Base-by-base conservation (phyloP, 768 basidiomycete genomes). In the Saitozyma podzolica region DNA sequence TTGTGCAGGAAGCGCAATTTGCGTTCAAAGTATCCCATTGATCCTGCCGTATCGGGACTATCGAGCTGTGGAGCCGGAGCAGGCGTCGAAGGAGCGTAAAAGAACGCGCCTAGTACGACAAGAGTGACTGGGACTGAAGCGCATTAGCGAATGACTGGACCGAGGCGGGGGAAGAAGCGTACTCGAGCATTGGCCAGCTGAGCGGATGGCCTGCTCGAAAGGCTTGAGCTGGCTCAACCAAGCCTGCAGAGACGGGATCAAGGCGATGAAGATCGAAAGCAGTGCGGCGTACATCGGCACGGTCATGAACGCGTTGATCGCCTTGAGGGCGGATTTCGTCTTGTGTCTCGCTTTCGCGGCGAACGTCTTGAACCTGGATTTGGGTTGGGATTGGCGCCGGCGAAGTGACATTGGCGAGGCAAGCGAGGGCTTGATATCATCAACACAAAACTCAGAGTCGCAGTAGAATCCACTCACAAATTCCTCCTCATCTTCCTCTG, bases 41-140 rank as follows among this genome's bases (percentile, higher is more conserved):
- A 29, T 29, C 29, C 29, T 29, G 29, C 29, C 2, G 29, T 29
- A 29, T 29, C 29, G 29, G 29, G 29, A 5, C 29, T 29, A 2
- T 5, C 29, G 5, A 29, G 29, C 29, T 29, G 29, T 5, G 29
- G 29, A 29, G 29, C 29, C 29, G 29, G 29, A 29, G 51, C 60
- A 39, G 63, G 60, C 7, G 53, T 49, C 10, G 66, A 64, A 47
- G 80, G 77, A n/a, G 72, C 55, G 62, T 80, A 89, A 80, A 95
- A 95, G 82, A 94, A 97, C 13, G 90, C 92, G 10, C 94, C 94
- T 49, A 97, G 87, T 7, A 96, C 92, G 59, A 97, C 84, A 29
- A 96, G 82, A 2, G 94, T 97, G 37, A 97, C 74, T 0, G 94
- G 95, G 63, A 97, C 88, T 9, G 88, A 42, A 48, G 61, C 5